Base-by-base conservation (phyloP, 768 basidiomycete species). In the Tylopilus cervinicoccineus region DNA sequence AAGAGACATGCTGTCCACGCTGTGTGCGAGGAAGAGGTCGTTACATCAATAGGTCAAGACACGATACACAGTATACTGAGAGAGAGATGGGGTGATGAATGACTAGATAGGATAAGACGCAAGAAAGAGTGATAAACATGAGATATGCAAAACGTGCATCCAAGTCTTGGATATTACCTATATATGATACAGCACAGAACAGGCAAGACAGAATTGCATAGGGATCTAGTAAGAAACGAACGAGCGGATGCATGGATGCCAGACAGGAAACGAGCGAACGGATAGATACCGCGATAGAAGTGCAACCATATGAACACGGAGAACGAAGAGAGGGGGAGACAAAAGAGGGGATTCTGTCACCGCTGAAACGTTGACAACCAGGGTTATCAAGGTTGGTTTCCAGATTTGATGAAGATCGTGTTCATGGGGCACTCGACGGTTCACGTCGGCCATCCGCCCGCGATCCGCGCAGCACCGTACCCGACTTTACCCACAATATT, bases 371-470 rank as follows among this genome's bases (percentile, higher is more conserved):
- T 19, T 50, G 33, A 41, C 36, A 32, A 57, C 45, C 37, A n/a
- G 41, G 44, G 46, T 39, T 22, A 26, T 37, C 48, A 33, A 56
- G 40, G 36, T 46, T 41, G 22, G 50, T 45, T 46, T 16, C 38
- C 31, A n/a, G 17, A 36, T 19, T 5, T 19, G 34, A 10, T 7
- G 37, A 38, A n/a, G 34, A 37, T 41, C 46, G 45, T 52, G 46
- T 51, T 44, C 50, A 43, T 23, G 31, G 1, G 19, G 20, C 13
- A 9, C 23, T 11, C 20, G 34, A 41, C 38, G 11, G n/a, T 41
- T 56, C 70, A 88, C 47, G 86, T 86, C 39, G 86, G 88, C 84
- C 84, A 88, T 12, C 88, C 88, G 39, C 85, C 75, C 11, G 81
- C 84, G 28, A 85, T 80, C 55, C 88, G 72, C 24, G 84, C 88